Base-by-base conservation (phyloP, 805 yeast genomes). In the Diddensiella santjacobensis region DNA sequence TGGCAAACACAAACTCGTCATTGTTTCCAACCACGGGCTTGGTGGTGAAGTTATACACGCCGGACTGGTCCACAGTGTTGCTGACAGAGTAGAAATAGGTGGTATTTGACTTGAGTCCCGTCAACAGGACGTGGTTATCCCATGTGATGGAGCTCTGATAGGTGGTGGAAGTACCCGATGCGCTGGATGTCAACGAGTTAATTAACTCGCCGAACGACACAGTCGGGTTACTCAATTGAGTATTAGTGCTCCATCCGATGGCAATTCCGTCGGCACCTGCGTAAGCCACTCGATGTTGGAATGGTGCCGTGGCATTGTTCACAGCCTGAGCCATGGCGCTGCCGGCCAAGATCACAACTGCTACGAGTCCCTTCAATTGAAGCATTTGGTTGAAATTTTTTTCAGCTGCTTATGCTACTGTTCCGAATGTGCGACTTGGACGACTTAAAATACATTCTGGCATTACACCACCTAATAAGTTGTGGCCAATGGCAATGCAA, bases 21-120 rank as follows among this genome's bases (percentile, higher is more conserved):
- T 41, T 51, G 37, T 40, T 20, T 20, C 54, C 54, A 3, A 22
- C 46, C 20, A 36, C 45, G 18, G 51, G 46, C 24, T 31, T 22
- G 4, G 54, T 51, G 19, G 45, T 48, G 49, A 51, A 51, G 43
- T 26, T 40, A 40, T n/a, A 37, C 8, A 51, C 40, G 15, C 31
- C 31, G 2, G 46, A 37, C 6, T 39, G 22, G 31, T 44, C 26
- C 22, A 23, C 31, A 22, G 45, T 29, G 22, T 52, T 20, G 18
- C 54, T 40, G 17, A 42, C 43, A 23, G 55, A 58, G 53, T 58
- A 60, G 55, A 50, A 58, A 47, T 60, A 60, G 3, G 52, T 58
- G 13, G 63, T 60, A 26, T 53, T 48, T 15, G 58, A 52, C 33
- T 48, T 18, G 38, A 60, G 48, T 13, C 57, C 56, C 10, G 47